Percentiles rank a stretch among this genome's conserved stretches.
Evolutionary conservation across 768 basidiomycete species (phyloP).

Genomic region (Calvatia gigantea): DNA sequence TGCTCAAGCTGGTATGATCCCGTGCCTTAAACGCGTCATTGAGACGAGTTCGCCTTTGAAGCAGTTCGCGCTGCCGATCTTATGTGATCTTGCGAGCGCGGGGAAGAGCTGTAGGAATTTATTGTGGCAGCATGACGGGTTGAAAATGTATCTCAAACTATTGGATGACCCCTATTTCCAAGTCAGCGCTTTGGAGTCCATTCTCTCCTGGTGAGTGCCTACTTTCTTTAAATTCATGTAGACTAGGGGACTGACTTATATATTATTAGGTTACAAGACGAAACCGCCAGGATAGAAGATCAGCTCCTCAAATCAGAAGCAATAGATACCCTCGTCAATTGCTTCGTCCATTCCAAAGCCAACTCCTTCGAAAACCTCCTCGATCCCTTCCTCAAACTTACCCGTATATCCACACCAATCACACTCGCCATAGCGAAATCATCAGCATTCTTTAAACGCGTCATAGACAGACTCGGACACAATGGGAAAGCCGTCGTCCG

Average conservation of each 20-base stretch:
- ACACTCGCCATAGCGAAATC: conserved; percentile 76
- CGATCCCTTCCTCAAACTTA: conserved; percentile 90
- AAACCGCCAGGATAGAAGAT: conserved; percentile 91
- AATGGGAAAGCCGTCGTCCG: conserved; percentile 84
- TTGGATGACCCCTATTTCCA: conserved; percentile 89
- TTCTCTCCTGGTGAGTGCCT: conserved; percentile 74
- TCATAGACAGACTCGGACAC: conserved; percentile 72
- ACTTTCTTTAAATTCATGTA: not conserved
- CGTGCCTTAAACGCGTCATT: conserved; percentile 86
- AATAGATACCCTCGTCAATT: conserved; percentile 65
- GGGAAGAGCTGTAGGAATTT: conserved; percentile 89
- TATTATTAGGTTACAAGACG: conserved; percentile 80
- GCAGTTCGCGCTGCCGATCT: conserved; percentile 94
- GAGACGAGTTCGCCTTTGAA: conserved; percentile 88
- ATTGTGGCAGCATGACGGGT: conserved; percentile 93
- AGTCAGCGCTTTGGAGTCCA: conserved; percentile 86
- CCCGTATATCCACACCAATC: conserved; percentile 70
- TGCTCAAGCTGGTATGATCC: conserved; percentile 92
- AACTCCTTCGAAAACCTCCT: conserved; percentile 91
- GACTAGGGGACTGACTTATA: not conserved
- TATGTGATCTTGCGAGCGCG: conserved; percentile 94
- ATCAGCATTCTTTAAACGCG: conserved; percentile 80
- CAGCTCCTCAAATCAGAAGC: conserved; percentile 66
- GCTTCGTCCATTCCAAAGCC: conserved; percentile 83
- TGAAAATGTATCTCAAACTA: conserved; percentile 73